Conservation (phyloP, 495 filamentous ascomycete genomes). For the Penicillium diatomitis region DNA sequence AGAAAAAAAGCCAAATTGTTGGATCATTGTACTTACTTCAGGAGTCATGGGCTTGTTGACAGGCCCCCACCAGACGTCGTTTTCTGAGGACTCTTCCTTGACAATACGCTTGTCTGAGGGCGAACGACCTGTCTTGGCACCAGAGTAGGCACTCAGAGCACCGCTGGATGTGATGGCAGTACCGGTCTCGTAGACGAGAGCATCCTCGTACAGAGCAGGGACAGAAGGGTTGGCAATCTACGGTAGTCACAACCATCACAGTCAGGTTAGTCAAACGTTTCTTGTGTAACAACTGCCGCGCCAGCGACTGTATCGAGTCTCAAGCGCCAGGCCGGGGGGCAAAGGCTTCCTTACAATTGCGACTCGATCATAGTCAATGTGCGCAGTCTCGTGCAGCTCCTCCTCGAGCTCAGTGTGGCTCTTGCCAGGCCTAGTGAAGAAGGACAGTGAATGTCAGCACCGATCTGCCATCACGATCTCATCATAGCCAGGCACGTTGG, state of each 20-base stretch:
- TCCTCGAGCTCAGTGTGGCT: conserved; percentile 96
- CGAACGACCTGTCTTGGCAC: conserved; percentile 94
- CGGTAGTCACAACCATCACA: not conserved
- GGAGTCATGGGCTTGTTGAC: conserved; percentile 99
- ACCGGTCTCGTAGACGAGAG: conserved; percentile 95
- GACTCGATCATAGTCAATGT: conserved; percentile 99
- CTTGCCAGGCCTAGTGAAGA: conserved; percentile 52
- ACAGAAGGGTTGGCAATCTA: conserved; percentile 88
- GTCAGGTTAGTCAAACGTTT: conserved; percentile 1
- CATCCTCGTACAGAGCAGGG: conserved; percentile 96
- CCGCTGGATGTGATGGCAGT: conserved; percentile 93
- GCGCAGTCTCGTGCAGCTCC: conserved; percentile 93
- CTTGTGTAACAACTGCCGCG: conserved; percentile 8
- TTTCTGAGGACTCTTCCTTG: conserved; percentile 78
- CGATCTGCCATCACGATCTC: too few relatives aligned
- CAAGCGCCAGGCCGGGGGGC: not conserved
- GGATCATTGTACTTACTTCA: conserved; percentile 60
- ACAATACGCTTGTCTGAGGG: conserved; percentile 96
- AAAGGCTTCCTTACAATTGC: conserved; percentile 63
- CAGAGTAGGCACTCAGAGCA: conserved; percentile 93
- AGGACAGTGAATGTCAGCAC: not conserved
- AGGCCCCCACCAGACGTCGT: conserved; percentile 94
- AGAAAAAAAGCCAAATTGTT: not conserved
- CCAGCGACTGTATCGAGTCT: conserved; percentile 4
- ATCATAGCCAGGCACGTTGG: too few relatives aligned